Evolutionary conservation across 768 basidiomycete species (phyloP).

Genomic region (Hydnomerulius pinastri): DNA sequence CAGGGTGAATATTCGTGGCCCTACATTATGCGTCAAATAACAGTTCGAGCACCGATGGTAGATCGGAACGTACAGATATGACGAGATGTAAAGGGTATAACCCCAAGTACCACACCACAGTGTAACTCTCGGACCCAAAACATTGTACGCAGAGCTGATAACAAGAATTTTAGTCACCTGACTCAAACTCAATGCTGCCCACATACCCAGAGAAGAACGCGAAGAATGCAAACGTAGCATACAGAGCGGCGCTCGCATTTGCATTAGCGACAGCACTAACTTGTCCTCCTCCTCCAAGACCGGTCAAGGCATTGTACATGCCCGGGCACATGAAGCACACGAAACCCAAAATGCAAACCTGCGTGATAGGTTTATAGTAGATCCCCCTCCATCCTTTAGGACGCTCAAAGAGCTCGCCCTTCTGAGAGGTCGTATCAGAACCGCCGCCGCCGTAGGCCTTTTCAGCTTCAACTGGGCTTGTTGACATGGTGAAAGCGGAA

Average conservation of each 20-base stretch:
- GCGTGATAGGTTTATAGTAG: conserved; percentile 51
- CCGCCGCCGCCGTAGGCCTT: too few relatives aligned
- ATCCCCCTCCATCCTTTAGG: conserved; percentile 54
- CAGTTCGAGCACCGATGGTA: background rate
- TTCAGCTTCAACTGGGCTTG: too few relatives aligned
- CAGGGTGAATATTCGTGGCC: conserved; percentile 39
- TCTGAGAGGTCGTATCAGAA: too few relatives aligned
- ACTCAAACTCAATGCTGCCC: conserved; percentile 21
- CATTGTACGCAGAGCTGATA: conserved; percentile 72
- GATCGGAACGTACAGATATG: conserved; percentile 42
- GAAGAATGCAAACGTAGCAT: conserved; percentile 61
- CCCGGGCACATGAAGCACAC: conserved; percentile 64
- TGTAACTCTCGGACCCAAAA: conserved; percentile 52
- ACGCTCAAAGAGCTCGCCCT: conserved; percentile 45
- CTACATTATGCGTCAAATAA: conserved; percentile 34
- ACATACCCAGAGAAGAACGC: conserved; percentile 80
- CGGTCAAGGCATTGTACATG: conserved; percentile 78
- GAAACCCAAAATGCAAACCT: conserved; percentile 60
- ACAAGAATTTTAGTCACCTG: background rate
- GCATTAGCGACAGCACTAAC: conserved; percentile 62
- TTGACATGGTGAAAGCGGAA: too few relatives aligned
- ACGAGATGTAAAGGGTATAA: conserved; percentile 51
- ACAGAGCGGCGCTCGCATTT: conserved; percentile 68
- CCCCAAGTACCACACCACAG: conserved; percentile 54
- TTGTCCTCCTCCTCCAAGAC: conserved; percentile 81